Evolutionary conservation across 2,329 filamentous ascomycete genomes (phyloP), one percentile per base, ranked within the genome.

Genomic region (Pyrenophora graminea): DNA sequence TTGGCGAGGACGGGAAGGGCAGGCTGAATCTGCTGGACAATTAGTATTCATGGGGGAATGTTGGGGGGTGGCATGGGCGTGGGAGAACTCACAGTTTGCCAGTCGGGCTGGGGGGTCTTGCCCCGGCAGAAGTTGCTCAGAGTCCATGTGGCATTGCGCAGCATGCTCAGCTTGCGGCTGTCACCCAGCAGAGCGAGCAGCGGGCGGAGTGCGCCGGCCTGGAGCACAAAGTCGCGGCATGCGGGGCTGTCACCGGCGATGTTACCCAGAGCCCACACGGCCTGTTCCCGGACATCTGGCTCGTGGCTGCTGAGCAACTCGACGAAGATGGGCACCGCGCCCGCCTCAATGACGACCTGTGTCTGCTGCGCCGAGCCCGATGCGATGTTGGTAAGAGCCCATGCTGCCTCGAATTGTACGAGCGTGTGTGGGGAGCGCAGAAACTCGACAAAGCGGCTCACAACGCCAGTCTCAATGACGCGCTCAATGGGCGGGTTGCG

Each of bases 61-160:
- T 40, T 10, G 34, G 17, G 15, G 8, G 4, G 31, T 4, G 18
- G 30, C 18, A 31, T 25, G 9, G 27, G 7, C 15, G 8, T 12
- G 4, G 4, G 27, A 9, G 37, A 31, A 82, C 90, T 77, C 82
- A 96, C 91, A 32, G 91, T 97, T 71, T 86, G 85, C 94, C 94
- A 99, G 74, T 99, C 94, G 39, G 94, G 94, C 80, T 99, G 94
- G 44, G 94, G 94, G 7, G 93, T 97, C 85, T 99, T 99, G 78
- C 94, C 94, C 82, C 94, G 91, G 81, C 94, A 99, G 80, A 99
- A 99, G 82, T 99, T 99, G 84, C 94, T 97, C 50, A 99, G 81
- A 38, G 94, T 99, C 94, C 94, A 99, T 19, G 94, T 99, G 31
- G 94, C 94, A 74, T 99, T 99, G 64, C 94, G 85, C 45, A 99